Percentiles rank a stretch among this genome's conserved stretches.
Conservation (phyloP, 129 eudicot species). For the Heracleum sosnowskyi region DNA sequence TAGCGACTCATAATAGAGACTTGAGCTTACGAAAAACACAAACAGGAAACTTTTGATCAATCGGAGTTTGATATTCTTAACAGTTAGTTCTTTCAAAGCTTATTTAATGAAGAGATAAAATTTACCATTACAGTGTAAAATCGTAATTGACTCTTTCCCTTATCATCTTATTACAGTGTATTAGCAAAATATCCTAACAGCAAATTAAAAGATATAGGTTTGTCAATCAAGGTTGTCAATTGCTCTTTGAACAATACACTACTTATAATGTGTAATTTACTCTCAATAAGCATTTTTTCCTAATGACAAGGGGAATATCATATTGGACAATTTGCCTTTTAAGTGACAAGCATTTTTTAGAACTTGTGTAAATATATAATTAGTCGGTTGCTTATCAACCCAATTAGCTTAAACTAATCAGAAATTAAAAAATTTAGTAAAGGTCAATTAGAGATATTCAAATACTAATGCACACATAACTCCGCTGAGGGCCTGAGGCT, state of each 20-base stretch:
- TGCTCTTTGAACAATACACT: background rate
- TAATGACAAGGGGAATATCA: background rate
- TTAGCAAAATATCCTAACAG: background rate
- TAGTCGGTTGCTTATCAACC: background rate
- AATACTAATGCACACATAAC: background rate
- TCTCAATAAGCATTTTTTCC: background rate
- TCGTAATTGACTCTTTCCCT: background rate
- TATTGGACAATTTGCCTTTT: background rate
- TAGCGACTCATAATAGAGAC: background rate
- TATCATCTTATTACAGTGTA: background rate
- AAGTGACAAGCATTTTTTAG: background rate
- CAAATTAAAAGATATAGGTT: slow-evolving; percentile 1
- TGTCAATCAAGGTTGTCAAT: background rate
- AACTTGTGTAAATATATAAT: background rate
- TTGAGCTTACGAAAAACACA: background rate
- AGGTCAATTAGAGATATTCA: background rate
- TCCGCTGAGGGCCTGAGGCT: background rate
- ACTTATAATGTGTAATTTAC: background rate
- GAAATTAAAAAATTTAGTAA: background rate
- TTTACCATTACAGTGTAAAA: background rate
- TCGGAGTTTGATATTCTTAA: background rate
- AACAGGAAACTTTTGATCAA: background rate
- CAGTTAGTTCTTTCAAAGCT: background rate
- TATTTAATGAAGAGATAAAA: background rate
- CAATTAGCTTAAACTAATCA: slow-evolving; percentile 1